Percentiles rank a stretch among this genome's conserved stretches.
phyloP scores from a whole-genome alignment of 2,329 filamentous ascomycete species.

The Sarocladiaceae sp. region DNA sequence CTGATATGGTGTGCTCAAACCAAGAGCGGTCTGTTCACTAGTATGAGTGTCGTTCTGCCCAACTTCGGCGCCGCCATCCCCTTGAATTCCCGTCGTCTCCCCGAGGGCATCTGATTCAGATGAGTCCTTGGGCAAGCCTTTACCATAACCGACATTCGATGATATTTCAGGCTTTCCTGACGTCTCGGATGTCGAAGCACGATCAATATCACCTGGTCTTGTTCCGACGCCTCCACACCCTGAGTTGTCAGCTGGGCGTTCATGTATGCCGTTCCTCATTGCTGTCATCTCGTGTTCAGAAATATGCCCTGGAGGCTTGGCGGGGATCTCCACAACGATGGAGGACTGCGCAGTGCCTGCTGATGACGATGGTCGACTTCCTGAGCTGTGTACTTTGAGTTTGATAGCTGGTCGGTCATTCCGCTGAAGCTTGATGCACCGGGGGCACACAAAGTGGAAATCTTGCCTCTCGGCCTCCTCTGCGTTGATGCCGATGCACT shows the following conservation, averaged over 20 bases:
- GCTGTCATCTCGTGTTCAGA: too few species aligned
- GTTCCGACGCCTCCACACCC: too few species aligned
- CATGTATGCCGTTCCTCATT: too few species aligned
- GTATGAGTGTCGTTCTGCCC: neutral
- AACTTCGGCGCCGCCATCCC: too few species aligned
- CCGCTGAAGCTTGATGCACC: conserved; percentile 67
- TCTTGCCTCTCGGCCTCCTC: conserved; percentile 75
- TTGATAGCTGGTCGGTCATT: conserved; percentile 48
- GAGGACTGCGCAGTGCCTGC: neutral
- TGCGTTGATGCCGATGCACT: conserved; percentile 76
- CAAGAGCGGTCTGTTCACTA: neutral
- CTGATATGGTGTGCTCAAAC: neutral
- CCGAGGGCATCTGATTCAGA: too few species aligned
- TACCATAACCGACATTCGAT: too few species aligned
- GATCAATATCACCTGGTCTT: too few species aligned
- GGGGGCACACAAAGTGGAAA: conserved; percentile 79
- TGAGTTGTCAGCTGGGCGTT: too few species aligned
- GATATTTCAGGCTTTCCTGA: too few species aligned
- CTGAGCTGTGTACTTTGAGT: conserved; percentile 38
- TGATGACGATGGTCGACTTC: neutral
- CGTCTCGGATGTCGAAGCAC: too few species aligned
- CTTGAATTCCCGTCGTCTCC: too few species aligned
- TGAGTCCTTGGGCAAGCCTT: too few species aligned
- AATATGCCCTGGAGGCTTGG: neutral
- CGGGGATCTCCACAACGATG: conserved; percentile 6